phyloP scores from a whole-genome alignment of 352 stramenopile genomes.

The Saprolegnia parasitica region DNA sequence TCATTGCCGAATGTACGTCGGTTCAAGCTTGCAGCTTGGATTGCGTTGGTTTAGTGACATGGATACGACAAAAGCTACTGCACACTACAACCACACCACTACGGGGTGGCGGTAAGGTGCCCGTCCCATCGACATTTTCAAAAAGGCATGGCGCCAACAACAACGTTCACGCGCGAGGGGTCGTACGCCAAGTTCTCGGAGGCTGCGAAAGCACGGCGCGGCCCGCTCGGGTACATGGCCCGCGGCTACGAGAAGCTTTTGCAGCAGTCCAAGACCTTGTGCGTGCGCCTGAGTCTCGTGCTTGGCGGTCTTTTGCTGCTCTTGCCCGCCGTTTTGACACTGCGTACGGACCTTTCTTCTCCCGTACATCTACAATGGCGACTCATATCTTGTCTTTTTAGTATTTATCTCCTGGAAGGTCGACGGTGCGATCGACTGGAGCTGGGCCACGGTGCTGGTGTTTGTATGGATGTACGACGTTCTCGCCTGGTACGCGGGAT shows the following conservation, averaged over 20 bases:
- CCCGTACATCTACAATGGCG: background rate
- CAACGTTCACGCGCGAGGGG: background rate
- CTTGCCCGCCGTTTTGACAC: background rate
- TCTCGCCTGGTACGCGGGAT: background rate
- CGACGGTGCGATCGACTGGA: background rate
- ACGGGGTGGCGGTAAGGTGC: background rate
- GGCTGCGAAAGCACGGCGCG: background rate
- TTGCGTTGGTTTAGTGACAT: background rate
- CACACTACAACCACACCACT: background rate
- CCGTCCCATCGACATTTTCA: background rate
- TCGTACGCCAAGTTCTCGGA: background rate
- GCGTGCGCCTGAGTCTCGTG: background rate
- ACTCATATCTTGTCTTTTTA: too few relatives aligned
- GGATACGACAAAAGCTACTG: too few relatives aligned
- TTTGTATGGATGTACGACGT: background rate
- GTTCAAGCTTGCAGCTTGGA: background rate
- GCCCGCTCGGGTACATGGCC: background rate
- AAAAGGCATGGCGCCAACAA: background rate
- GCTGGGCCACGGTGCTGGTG: constrained; percentile 2
- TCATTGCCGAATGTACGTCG: background rate
- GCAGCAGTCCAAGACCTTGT: background rate
- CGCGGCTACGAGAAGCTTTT: background rate
- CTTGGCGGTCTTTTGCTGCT: background rate
- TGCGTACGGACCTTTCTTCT: background rate
- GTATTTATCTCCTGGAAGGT: constrained; percentile 18